phyloP scores from a whole-genome alignment of 1,284 basidiomycete species.

The Sanguinoderma infundibulare region DNA sequence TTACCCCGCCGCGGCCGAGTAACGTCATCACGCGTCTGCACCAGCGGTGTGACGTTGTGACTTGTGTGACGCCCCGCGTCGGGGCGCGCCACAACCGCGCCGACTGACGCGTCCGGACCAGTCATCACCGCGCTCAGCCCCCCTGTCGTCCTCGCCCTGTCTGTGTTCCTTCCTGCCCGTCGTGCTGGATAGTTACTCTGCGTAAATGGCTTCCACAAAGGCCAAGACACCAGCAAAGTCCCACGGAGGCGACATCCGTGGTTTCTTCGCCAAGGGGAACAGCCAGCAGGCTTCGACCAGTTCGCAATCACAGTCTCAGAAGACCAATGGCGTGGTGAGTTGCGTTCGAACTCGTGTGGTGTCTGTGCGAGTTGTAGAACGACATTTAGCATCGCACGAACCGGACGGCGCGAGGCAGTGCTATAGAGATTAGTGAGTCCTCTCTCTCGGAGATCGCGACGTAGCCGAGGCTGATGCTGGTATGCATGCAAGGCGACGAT shows the following conservation, averaged over 20 bases:
- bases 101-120: neutral
- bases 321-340: conserved; percentile 13
- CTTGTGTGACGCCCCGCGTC: conserved; percentile 18
- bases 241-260: conserved; percentile 46
- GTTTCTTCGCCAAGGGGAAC: conserved; percentile 44
- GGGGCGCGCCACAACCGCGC: conserved; percentile 6
- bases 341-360: neutral
- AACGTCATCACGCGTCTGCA: neutral
- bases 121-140: neutral
- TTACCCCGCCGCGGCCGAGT: too few relatives aligned
- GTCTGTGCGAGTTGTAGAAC: neutral
- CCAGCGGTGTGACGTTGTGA: conserved; percentile 1
- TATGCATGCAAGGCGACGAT: conserved; percentile 8
- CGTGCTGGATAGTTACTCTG: neutral
- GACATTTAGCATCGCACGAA: conserved; percentile 3
- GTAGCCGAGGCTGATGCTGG: neutral
- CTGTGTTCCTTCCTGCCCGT: neutral
- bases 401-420: neutral
- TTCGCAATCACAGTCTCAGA: conserved; percentile 17
- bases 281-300: conserved; percentile 19
- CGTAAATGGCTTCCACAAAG: conserved; percentile 20
- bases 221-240: conserved; percentile 29
- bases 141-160: neutral
- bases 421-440: conserved; percentile 23
- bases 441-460: neutral